phyloP scores from a whole-genome alignment of 2,329 filamentous ascomycete genomes.

The Cladobotryum mycophilum region DNA sequence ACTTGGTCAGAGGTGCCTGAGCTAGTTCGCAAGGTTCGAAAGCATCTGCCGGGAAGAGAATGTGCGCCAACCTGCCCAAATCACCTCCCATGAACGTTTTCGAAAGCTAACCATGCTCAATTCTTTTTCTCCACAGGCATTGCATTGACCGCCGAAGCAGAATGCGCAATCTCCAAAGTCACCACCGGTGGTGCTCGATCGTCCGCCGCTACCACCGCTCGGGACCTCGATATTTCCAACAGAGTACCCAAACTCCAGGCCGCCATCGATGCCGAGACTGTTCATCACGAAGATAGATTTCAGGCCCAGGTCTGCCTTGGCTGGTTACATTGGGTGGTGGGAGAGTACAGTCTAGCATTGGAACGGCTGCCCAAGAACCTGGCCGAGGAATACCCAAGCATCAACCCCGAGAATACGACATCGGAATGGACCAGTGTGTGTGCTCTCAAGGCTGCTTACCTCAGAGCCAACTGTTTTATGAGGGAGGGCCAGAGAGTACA shows the following conservation, averaged over 20 bases:
- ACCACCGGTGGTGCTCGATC: slow-evolving; percentile 36
- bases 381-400: slow-evolving; percentile 45
- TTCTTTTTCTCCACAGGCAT: slow-evolving; percentile 46
- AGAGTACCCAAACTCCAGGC: slow-evolving; percentile 46
- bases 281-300: slow-evolving; percentile 53
- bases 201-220: slow-evolving; percentile 35
- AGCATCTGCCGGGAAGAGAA: slow-evolving; percentile 79
- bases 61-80: slow-evolving; percentile 51
- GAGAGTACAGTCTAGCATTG: slow-evolving; percentile 59
- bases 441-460: slow-evolving; percentile 69
- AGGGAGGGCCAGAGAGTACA: slow-evolving; percentile 45
- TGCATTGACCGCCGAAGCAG: slow-evolving; percentile 61
- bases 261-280: slow-evolving; percentile 53
- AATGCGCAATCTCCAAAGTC: slow-evolving; percentile 56
- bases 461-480: slow-evolving; percentile 61
- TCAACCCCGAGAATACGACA: slow-evolving; percentile 47
- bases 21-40: slow-evolving; percentile 85
- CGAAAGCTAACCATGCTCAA: slow-evolving; percentile 4
- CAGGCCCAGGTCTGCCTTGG: slow-evolving; percentile 79
- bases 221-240: slow-evolving; percentile 39
- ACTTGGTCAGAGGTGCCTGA: slow-evolving; percentile 84
- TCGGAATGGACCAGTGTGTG: slow-evolving; percentile 79
- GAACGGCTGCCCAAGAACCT: slow-evolving; percentile 58
- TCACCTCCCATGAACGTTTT: slow-evolving; percentile 11
- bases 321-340: slow-evolving; percentile 76